Percentiles rank a stretch among this genome's conserved stretches.
These are phyloP conservation scores for Pestalotiopsis sp. DNA, from an alignment of 2,329 filamentous ascomycete genomes.

Conservation along the genomic window DNA sequence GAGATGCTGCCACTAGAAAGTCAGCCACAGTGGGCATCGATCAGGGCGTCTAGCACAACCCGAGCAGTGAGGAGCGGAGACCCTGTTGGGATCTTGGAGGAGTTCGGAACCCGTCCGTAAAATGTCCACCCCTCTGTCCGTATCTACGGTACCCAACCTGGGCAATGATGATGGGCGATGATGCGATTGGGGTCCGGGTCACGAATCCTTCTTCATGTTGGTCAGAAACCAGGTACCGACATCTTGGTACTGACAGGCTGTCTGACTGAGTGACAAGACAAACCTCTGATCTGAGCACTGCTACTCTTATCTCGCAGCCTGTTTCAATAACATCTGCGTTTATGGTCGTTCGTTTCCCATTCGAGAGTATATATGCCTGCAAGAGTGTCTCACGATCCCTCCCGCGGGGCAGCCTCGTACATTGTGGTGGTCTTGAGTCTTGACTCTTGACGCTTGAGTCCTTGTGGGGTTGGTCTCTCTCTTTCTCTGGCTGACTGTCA, in stretches of 20 bases:
- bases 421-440: neutral
- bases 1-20: neutral
- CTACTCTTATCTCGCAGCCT: neutral
- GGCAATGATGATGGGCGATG: neutral
- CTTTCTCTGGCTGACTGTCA: neutral
- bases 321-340: neutral
- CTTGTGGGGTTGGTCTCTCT: neutral
- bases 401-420: neutral
- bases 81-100: neutral
- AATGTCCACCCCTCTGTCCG: neutral
- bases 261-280: neutral
- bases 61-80: neutral
- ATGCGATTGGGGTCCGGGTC: neutral
- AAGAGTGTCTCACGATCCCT: conserved; percentile 2
- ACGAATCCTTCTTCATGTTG: neutral
- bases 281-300: neutral
- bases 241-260: neutral
- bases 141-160: neutral
- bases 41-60: too few relatives aligned
- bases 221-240: neutral
- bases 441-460: neutral
- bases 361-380: neutral
- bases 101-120: neutral
- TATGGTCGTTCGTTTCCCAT: neutral
- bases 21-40: neutral